Percentiles rank a stretch among this genome's conserved stretches.
These are phyloP conservation scores for Vigna nakashimae DNA, from an alignment of 306 rosid genomes.

Conservation along the genomic window DNA sequence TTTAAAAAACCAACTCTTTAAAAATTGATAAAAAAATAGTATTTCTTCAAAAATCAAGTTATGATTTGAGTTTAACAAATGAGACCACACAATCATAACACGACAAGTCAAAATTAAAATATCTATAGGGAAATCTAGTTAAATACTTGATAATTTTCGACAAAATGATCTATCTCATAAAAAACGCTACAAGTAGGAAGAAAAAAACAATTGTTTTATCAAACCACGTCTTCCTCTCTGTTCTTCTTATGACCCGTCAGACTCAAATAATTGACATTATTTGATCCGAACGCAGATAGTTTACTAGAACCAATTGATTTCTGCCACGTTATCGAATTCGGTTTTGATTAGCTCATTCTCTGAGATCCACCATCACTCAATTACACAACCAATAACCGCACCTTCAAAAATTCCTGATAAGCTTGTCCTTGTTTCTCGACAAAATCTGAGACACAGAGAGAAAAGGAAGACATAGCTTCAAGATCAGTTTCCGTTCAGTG, in stretches of 20 bases:
- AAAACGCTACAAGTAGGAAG: too few relatives aligned
- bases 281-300: background rate
- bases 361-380: constrained; percentile 15
- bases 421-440: constrained; percentile 30
- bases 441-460: constrained; percentile 16
- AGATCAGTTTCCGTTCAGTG: constrained; percentile 13
- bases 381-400: constrained; percentile 16
- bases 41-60: background rate
- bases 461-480: background rate
- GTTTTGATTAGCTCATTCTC: background rate
- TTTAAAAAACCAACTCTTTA: too few relatives aligned
- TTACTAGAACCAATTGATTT: constrained; percentile 1
- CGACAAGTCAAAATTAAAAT: too few relatives aligned
- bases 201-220: background rate
- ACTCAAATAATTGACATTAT: background rate
- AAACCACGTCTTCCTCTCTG: background rate
- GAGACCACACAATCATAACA: too few relatives aligned
- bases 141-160: background rate
- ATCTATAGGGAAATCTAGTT: too few relatives aligned
- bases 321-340: background rate
- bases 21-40: background rate
- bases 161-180: too few relatives aligned
- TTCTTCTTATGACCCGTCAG: background rate
- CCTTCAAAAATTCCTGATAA: background rate
- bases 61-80: too few relatives aligned